Percentiles rank a stretch among this genome's conserved stretches.
Conservation (phyloP, 495 filamentous ascomycete species). For the Trichoderma erinaceum region DNA sequence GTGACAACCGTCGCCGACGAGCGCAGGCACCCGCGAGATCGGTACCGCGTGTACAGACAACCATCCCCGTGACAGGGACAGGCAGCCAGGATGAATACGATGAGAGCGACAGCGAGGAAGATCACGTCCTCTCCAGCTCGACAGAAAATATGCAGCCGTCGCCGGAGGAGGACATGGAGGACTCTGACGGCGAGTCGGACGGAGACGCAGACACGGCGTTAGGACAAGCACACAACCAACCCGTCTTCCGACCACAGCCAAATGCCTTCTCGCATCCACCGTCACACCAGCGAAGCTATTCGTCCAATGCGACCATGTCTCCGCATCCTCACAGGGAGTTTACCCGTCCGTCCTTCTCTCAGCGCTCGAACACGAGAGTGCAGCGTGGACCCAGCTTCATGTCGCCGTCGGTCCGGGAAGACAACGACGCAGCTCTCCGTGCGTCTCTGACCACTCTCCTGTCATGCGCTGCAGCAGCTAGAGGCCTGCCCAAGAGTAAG, state of each 20-base stretch:
- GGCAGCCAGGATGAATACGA: slow-evolving; percentile 92
- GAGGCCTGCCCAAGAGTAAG: slow-evolving; percentile 64
- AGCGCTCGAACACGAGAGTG: slow-evolving; percentile 34
- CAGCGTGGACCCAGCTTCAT: slow-evolving; percentile 56
- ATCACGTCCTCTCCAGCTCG: slow-evolving; percentile 76
- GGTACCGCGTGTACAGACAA: slow-evolving; percentile 5
- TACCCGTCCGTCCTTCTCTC: slow-evolving; percentile 34
- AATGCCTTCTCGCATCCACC: slow-evolving; percentile 88
- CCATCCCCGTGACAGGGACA: slow-evolving; percentile 22
- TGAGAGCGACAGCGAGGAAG: slow-evolving; percentile 48
- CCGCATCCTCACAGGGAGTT: slow-evolving; percentile 31
- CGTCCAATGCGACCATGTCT: slow-evolving; percentile 38
- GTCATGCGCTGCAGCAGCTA: slow-evolving; percentile 82
- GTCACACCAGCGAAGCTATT: slow-evolving; percentile 43
- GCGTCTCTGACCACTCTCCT: slow-evolving; percentile 92
- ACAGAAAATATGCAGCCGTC: slow-evolving; percentile 60
- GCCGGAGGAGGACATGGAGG: slow-evolving; percentile 26
- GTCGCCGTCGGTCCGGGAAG: slow-evolving; percentile 70
- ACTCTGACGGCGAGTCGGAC: slow-evolving; percentile 42
- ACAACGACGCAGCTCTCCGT: slow-evolving; percentile 88
- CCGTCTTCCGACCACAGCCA: slow-evolving; percentile 74
- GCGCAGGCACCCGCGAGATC: slow-evolving; percentile 32
- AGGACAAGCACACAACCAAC: slow-evolving; percentile 47
- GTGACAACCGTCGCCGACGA: slow-evolving; percentile 12
- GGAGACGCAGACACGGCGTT: slow-evolving; percentile 80